phyloP scores from a whole-genome alignment of 805 yeast genomes.

The Sugiyamaella mastotermitis region DNA sequence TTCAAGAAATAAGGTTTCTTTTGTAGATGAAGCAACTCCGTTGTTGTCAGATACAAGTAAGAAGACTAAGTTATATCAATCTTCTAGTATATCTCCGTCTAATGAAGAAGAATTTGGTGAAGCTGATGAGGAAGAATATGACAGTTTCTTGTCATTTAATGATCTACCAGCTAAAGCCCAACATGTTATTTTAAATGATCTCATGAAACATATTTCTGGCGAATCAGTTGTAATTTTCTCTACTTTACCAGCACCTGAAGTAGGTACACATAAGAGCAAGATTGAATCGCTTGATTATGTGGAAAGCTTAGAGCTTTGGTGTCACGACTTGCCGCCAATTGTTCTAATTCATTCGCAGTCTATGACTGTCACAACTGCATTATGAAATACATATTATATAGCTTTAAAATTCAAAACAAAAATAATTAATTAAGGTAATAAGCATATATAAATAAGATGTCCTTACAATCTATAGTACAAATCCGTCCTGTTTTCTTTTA shows the following conservation, averaged over 20 bases:
- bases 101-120: slow-evolving; percentile 1
- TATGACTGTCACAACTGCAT: slow-evolving; percentile 92
- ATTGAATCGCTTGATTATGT: slow-evolving; percentile 69
- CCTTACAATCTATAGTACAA: too few species aligned
- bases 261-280: slow-evolving; percentile 71
- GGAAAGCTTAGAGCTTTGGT: slow-evolving; percentile 71
- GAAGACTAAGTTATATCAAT: neutral
- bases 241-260: slow-evolving; percentile 81
- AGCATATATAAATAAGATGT: neutral
- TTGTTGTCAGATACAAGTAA: slow-evolving; percentile 3
- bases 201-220: slow-evolving; percentile 63
- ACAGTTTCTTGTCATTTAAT: slow-evolving; percentile 49
- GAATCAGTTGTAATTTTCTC: slow-evolving; percentile 74
- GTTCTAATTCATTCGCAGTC: slow-evolving; percentile 84
- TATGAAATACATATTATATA: slow-evolving; percentile 33
- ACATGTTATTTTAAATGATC: slow-evolving; percentile 78
- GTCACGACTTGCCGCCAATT: slow-evolving; percentile 75
- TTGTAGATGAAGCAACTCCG: slow-evolving; percentile 13
- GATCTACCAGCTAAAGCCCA: slow-evolving; percentile 91
- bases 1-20: slow-evolving; percentile 3
- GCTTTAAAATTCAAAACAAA: too few species aligned
- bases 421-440: neutral
- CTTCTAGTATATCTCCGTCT: slow-evolving; percentile 1
- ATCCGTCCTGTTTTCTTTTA: too few species aligned
- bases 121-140: neutral